Evolutionary conservation across 345 rosid genomes (phyloP), one percentile per base, ranked within the genome.

Genomic region (Syzygium jambos): DNA sequence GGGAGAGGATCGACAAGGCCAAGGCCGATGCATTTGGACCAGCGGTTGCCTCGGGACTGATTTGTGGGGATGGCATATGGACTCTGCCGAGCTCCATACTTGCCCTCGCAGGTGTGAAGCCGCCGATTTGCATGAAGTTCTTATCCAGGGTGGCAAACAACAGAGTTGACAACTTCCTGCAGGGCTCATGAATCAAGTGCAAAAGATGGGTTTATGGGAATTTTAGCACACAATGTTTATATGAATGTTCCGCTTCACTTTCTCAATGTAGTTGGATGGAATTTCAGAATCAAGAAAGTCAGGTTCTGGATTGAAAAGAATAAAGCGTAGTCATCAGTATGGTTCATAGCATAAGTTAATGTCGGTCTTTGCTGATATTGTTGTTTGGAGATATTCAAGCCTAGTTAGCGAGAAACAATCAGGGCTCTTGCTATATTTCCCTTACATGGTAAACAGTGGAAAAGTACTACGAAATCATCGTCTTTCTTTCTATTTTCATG

Each of bases 91-190:
- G 91, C 89, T 92, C 98, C 4, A 92, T 96, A 89, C 91, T 96
- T 2, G 95, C 97, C 57, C 92, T 95, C n/a, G 93, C 91, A 0
- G 91, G 95, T 7, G 88, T 94, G 6, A 88, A 90, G 10, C 96
- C 99, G 12, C 99, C 99, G 43, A 91, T 96, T 59, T 96, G 97
- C 92, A 96, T 95, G 98, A 94, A 95, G 91, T 95, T 96, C 89
- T 89, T 96, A 56, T 94, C 98, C 17, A 87, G 92, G 61, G 88
- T 90, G 61, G 56, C 86, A 63, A 95, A 95, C 86, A 16, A 63
- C 8, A 95, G 63, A 87, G 97, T 96, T 13, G 96, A 93, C 84
- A 49, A 4, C 2, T 93, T 95, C 89, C 89, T 96, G 85, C 9
- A 29, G 77, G 57, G 53, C 8, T 10, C 49, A 11, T 73, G 82